These are phyloP conservation scores for Rubia occidens DNA, from an alignment of 305 asterid species.

Conservation along the genomic window DNA sequence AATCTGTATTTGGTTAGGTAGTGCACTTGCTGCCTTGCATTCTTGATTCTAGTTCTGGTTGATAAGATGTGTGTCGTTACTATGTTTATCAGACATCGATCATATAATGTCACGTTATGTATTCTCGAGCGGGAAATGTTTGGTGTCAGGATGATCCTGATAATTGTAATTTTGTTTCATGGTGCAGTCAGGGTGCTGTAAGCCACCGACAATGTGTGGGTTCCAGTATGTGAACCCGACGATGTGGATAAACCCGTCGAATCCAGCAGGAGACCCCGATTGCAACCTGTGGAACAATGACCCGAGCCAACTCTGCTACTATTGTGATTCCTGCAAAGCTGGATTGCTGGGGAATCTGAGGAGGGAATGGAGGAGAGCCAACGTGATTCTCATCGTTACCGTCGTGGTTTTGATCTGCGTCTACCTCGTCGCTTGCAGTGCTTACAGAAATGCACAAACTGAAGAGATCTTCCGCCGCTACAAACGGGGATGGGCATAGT, in stretches of 20 bases:
- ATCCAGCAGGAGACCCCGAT: constrained; percentile 37
- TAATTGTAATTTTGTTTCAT: background rate
- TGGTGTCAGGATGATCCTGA: background rate
- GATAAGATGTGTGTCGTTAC: too few relatives aligned
- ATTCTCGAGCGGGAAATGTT: background rate
- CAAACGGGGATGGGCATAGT: constrained; percentile 53
- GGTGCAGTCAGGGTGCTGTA: constrained; percentile 74
- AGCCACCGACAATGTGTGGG: constrained; percentile 70
- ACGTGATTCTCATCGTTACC: constrained; percentile 52
- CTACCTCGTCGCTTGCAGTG: constrained; percentile 61
- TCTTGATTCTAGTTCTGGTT: background rate
- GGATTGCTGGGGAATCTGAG: constrained; percentile 77
- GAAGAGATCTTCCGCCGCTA: constrained; percentile 44
- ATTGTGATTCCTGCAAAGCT: constrained; percentile 84
- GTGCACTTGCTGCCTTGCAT: background rate
- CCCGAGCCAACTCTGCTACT: constrained; percentile 62
- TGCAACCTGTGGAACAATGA: constrained; percentile 65
- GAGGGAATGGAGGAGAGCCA: constrained; percentile 69
- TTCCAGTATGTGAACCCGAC: constrained; percentile 50
- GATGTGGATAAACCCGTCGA: constrained; percentile 51
- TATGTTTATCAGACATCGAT: too few relatives aligned
- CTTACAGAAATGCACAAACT: constrained; percentile 71
- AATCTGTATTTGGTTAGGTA: background rate
- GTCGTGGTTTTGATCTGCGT: constrained; percentile 54
- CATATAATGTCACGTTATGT: background rate